phyloP scores from a whole-genome alignment of 2,329 filamentous ascomycete genomes.

The Fusarium multiceps region DNA sequence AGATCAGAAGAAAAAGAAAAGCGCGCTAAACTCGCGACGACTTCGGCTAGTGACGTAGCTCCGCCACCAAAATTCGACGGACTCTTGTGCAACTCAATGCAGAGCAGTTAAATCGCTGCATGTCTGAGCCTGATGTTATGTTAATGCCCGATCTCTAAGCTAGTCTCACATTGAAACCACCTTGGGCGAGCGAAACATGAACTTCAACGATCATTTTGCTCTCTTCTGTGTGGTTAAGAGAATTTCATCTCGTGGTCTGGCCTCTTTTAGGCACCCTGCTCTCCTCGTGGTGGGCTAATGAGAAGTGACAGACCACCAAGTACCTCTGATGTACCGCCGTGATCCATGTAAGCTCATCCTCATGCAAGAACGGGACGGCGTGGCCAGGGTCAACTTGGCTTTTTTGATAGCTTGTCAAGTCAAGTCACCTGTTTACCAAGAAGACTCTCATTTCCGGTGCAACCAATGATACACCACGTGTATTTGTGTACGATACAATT shows the following conservation, averaged over 20 bases:
- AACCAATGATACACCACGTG: not conserved
- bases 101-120: constrained; percentile 6
- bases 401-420: constrained; percentile 4
- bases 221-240: not conserved
- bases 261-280: constrained; percentile 5
- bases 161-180: not conserved
- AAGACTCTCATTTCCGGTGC: not conserved
- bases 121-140: constrained; percentile 27
- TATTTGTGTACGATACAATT: not conserved
- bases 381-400: constrained; percentile 23
- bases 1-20: constrained; percentile 6
- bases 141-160: constrained; percentile 7
- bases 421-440: not conserved
- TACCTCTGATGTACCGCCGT: constrained; percentile 26
- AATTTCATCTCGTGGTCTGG: not conserved
- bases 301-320: constrained; percentile 15
- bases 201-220: not conserved
- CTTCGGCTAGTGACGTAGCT: constrained; percentile 47
- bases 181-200: not conserved
- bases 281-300: not conserved
- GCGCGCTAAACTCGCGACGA: constrained; percentile 33
- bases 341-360: constrained; percentile 21
- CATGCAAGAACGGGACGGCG: constrained; percentile 36
- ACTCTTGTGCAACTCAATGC: constrained; percentile 7
- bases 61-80: constrained; percentile 8